Conservation (phyloP, 2,329 filamentous ascomycete species). For the Ophiostoma australiae region DNA sequence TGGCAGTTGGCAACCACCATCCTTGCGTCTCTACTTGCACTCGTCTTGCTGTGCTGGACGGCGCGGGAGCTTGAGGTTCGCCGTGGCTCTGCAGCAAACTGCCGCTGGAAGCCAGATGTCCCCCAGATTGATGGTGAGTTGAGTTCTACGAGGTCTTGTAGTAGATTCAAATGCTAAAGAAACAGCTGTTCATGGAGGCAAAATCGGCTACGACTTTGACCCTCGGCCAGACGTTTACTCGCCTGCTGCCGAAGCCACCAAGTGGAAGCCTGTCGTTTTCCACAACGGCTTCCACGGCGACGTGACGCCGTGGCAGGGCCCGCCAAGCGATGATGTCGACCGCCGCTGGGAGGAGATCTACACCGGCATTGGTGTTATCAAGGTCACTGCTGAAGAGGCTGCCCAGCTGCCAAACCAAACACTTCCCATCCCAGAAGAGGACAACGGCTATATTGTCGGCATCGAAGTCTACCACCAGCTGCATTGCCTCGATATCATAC, state of each 20-base stretch:
- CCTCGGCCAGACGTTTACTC: constrained; percentile 14
- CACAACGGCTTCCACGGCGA: constrained; percentile 17
- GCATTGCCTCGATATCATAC: constrained; percentile 15
- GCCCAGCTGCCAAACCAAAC: neutral
- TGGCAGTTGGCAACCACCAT: constrained; percentile 4
- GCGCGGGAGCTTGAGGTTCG: constrained; percentile 3
- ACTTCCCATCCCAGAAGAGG: neutral
- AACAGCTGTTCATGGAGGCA: neutral
- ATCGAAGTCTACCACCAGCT: constrained; percentile 16
- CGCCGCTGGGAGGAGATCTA: constrained; percentile 3
- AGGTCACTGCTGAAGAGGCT: neutral
- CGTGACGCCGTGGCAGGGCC: constrained; percentile 15
- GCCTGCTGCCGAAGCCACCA: constrained; percentile 8
- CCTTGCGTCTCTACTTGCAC: neutral
- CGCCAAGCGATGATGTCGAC: constrained; percentile 12
- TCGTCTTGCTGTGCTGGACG: constrained; percentile 4
- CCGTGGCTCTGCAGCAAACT: neutral
- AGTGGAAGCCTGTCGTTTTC: constrained; percentile 14
- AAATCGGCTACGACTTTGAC: constrained; percentile 11
- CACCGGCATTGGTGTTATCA: neutral
- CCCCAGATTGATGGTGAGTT: neutral
- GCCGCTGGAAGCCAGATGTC: neutral
- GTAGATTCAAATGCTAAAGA: neutral
- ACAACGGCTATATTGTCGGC: neutral
- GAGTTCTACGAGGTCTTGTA: neutral